phyloP scores from a whole-genome alignment of 495 filamentous ascomycete genomes.

The Neurospora discreta region DNA sequence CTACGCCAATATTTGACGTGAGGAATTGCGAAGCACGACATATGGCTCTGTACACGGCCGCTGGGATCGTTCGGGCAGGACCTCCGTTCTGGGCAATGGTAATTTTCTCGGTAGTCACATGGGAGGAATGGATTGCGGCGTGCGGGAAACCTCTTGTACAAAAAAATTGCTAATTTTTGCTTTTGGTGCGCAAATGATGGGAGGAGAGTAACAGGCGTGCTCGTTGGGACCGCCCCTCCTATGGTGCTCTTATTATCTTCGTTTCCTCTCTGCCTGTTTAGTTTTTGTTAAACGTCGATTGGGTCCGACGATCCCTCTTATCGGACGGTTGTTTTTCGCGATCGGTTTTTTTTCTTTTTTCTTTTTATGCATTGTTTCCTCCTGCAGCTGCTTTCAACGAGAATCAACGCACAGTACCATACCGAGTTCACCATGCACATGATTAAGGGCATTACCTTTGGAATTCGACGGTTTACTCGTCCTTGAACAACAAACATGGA shows the following conservation, averaged over 20 bases:
- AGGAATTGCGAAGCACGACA: background rate
- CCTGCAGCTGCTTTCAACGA: background rate
- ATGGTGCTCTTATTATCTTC: background rate
- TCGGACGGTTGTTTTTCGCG: background rate
- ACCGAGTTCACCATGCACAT: background rate
- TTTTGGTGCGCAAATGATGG: background rate
- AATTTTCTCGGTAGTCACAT: background rate
- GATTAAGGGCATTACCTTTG: background rate
- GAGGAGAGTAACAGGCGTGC: background rate
- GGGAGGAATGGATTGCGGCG: background rate
- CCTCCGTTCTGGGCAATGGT: background rate
- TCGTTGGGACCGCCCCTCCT: background rate
- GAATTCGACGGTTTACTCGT: background rate
- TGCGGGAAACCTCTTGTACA: background rate
- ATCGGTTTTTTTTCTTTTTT: background rate
- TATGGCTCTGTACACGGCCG: background rate
- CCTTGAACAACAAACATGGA: background rate
- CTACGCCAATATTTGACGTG: background rate
- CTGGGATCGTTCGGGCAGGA: background rate
- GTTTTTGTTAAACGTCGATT: background rate
- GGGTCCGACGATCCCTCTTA: background rate
- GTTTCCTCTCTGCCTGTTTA: background rate
- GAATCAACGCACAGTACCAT: background rate
- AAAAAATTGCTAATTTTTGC: background rate
- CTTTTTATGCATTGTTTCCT: background rate